Base-by-base conservation (phyloP, 2,329 filamentous ascomycete species). In the Corinectria fuckeliana region DNA sequence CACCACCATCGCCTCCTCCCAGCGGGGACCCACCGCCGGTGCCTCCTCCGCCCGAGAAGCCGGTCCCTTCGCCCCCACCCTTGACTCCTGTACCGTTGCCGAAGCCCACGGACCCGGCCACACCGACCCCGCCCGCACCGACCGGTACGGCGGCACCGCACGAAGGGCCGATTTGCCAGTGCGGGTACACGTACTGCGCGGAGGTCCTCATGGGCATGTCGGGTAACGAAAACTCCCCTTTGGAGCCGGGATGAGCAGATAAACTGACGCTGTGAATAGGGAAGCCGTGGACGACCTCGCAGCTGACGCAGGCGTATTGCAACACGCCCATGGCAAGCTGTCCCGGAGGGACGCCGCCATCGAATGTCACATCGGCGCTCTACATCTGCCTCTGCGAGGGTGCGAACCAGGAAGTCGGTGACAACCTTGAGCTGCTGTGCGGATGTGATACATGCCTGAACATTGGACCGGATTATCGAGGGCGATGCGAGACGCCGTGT, bases 161-260 rank as follows among this genome's bases (percentile, higher is more conserved):
- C 23, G 58, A 67, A 8, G 75, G 71, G 2, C 64, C 76, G 14
- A 73, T 74, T 51, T 79, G 77, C 62, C 73, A 78, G 58, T 79
- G 77, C 60, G 77, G 77, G 54, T 78, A 78, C 53, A 79, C 77
- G 3, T 79, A 79, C 57, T 79, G 77, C 58, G 75, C 76, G 9
- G 70, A 73, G 2, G 76, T 79, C 11, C 68, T 79, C 18, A 71
- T 74, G 68, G 66, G 53, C 1, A 77, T 77, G n/a, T n/a, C n/a
- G 75, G 69, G 75, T 76, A 68, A 45, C 26, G 14, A 8, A 8
- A 11, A 14, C 5, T n/a, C 9, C 25, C 32, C 23, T 10, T 41
- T 18, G 14, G 20, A 3, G 14, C 8, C 4, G 18, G 16, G 7
- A 26, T 13, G 11, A 50, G n/a, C 6, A 21, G 13, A 25, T 20